Conservation (phyloP, 768 basidiomycete species). For the Sutorius australiensis region DNA sequence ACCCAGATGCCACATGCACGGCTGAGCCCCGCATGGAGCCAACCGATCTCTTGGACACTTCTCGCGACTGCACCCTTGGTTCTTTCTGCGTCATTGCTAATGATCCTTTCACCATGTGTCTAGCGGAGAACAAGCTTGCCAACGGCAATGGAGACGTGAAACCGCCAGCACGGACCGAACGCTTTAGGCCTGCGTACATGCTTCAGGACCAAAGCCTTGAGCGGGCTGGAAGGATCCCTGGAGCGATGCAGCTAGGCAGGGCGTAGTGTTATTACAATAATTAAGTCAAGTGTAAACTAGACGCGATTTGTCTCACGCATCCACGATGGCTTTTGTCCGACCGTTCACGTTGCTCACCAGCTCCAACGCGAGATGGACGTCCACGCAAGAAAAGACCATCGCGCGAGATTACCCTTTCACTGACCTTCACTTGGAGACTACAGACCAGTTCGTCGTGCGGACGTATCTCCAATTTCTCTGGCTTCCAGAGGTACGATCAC, state of each 20-base stretch:
- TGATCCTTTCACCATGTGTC: constrained; percentile 20
- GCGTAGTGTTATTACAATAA: neutral
- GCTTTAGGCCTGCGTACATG: constrained; percentile 79
- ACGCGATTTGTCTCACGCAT: neutral
- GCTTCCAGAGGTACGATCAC: constrained; percentile 62
- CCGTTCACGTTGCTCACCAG: constrained; percentile 21
- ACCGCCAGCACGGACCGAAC: constrained; percentile 16
- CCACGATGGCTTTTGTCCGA: constrained; percentile 16
- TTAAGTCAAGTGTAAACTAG: neutral
- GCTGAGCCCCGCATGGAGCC: constrained; percentile 9
- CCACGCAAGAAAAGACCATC: constrained; percentile 55
- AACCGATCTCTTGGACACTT: neutral
- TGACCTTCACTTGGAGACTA: constrained; percentile 40
- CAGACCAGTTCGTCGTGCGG: constrained; percentile 56
- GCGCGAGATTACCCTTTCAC: constrained; percentile 54
- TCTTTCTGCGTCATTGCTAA: constrained; percentile 18
- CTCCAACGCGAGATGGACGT: constrained; percentile 46
- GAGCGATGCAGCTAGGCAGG: constrained; percentile 7
- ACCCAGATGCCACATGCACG: constrained; percentile 16
- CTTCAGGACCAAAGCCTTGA: constrained; percentile 71
- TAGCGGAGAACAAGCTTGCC: constrained; percentile 8
- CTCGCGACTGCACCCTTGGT: neutral
- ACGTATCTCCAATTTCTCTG: constrained; percentile 75
- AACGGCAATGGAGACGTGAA: constrained; percentile 1
- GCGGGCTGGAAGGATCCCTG: constrained; percentile 58